These are phyloP conservation scores for Gentiana macrophylla DNA, from an alignment of 257 asterid genomes.

Conservation along the genomic window DNA sequence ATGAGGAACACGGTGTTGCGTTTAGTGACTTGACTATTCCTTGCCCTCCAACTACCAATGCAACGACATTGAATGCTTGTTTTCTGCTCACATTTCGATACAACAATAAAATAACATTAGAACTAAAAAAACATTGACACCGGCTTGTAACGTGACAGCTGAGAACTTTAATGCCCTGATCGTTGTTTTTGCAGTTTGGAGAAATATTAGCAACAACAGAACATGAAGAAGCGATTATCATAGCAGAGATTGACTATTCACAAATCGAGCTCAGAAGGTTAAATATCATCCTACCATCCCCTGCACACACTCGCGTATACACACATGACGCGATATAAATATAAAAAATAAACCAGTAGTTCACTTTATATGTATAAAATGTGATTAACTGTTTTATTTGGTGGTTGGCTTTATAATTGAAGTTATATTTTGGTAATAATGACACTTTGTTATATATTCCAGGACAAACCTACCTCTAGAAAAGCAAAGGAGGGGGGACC, in stretches of 20 bases:
- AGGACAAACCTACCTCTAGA: conserved; percentile 80
- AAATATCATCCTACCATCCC: not conserved
- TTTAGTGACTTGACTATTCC: not conserved
- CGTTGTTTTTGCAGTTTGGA: conserved; percentile 51
- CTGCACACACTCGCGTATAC: not conserved
- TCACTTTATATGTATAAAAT: too few relatives aligned
- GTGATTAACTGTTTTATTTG: too few relatives aligned
- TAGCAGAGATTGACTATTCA: conserved; percentile 79
- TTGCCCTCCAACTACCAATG: too few relatives aligned
- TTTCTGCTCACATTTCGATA: not conserved
- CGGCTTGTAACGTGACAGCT: not conserved
- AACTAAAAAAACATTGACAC: not conserved
- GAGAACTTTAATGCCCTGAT: not conserved
- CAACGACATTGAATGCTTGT: not conserved
- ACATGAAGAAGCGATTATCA: conserved; percentile 66
- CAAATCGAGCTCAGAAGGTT: conserved; percentile 74
- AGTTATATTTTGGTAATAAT: not conserved
- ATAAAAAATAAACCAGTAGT: not conserved
- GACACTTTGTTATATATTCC: conserved; percentile 8
- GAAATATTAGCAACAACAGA: conserved; percentile 83
- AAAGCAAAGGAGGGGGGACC: conserved; percentile 90
- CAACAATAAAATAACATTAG: too few relatives aligned
- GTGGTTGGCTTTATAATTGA: not conserved
- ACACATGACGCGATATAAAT: not conserved
- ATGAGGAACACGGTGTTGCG: not conserved